These are phyloP conservation scores for Pelargonium nanum DNA, from an alignment of 345 rosid species.

Conservation along the genomic window DNA sequence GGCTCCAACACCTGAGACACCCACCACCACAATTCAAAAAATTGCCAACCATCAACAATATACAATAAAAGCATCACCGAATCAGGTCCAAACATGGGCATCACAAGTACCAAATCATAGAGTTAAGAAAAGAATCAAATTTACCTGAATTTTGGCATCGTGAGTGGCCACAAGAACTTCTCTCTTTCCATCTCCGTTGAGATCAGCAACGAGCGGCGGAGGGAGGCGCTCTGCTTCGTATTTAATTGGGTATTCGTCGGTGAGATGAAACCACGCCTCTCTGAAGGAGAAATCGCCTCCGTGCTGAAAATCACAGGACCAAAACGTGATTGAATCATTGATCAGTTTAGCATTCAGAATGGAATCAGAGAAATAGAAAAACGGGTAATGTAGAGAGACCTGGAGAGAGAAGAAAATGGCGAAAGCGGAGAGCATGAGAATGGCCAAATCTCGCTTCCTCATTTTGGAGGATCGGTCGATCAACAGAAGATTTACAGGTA, in stretches of 20 bases:
- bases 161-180: conserved; percentile 85
- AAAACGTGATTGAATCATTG: background rate
- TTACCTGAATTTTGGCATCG: conserved; percentile 89
- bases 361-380: conserved; percentile 3
- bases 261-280: conserved; percentile 86
- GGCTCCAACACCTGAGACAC: conserved; percentile 69
- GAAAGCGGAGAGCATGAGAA: conserved; percentile 89
- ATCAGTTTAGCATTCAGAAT: background rate
- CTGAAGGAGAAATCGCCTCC: conserved; percentile 95
- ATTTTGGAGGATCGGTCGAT: conserved; percentile 22
- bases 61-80: background rate
- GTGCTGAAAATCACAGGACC: conserved; percentile 32
- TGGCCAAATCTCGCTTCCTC: conserved; percentile 97
- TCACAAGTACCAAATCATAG: background rate
- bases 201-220: conserved; percentile 82
- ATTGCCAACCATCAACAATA: background rate
- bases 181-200: conserved; percentile 88
- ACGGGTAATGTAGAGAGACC: conserved; percentile 30
- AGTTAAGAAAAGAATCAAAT: background rate
- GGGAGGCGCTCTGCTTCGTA: conserved; percentile 89
- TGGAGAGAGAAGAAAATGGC: conserved; percentile 99
- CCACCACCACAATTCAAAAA: background rate
- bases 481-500: conserved; percentile 15
- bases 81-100: background rate
- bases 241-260: conserved; percentile 77